Evolutionary conservation across 768 basidiomycete genomes (phyloP), one percentile per base, ranked within the genome.

Genomic region (Podaxis carcinomalis): DNA sequence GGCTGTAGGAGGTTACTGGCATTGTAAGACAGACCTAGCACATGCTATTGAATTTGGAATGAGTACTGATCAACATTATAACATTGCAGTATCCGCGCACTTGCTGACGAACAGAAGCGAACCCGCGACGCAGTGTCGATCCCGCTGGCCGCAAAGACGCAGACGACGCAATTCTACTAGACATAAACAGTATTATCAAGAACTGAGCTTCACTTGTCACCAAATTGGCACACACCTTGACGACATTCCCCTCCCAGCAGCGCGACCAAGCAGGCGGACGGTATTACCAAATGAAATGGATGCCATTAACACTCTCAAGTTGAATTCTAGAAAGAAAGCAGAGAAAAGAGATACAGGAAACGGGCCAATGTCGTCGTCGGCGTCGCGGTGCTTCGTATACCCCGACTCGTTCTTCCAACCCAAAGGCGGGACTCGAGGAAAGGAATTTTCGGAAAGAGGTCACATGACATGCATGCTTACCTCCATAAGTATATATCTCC

Each of bases 31-130:
- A 49, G 44, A 13, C 53, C 53, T n/a, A 60, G 36, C 52, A 55
- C 46, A 50, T 55, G 54, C 59, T 61, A n/a, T n/a, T 6, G 2
- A 25, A 55, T 5, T 23, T 21, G 28, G 10, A 36, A 21, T 51
- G 11, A 59, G 28, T 46, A 46, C 28, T 7, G 11, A 44, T 4
- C 4, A 10, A 32, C 42, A 35, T 10, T 53, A 2, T 16, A 19
- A 57, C 32, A 46, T 19, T 7, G 25, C 1, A 27, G 27, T 4
- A 47, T 27, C 2, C 35, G 13, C 59, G 28, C 47, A 61, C 59
- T 25, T 47, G 59, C n/a, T 25, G 52, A 9, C 46, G 53, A 37
- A 54, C 36, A 7, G 59, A 55, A 27, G 59, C 42, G 49, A 61
- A 61, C 13, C 59, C 53, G 1, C 59, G 59, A 27, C 44, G 42